A percentile compares a stretch with the other conserved stretches of the same genome.
Evolutionary conservation across 495 filamentous ascomycete genomes (phyloP).

Genomic region (Tetracladium setigerum): DNA sequence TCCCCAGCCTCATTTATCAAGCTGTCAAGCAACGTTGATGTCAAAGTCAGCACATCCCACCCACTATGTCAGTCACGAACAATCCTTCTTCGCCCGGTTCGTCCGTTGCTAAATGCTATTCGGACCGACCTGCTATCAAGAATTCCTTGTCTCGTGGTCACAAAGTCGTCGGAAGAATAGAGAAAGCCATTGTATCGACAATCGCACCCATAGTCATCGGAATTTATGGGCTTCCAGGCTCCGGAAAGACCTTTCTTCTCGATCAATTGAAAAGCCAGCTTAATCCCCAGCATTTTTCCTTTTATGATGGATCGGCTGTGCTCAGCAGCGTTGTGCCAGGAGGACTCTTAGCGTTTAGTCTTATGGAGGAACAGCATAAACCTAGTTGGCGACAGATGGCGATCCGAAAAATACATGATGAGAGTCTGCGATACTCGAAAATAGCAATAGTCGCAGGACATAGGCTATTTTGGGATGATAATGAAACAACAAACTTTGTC

Average conservation of each 20-base stretch:
- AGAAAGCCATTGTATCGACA: no score
- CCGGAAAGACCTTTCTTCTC: conserved; percentile 48
- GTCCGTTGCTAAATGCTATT: no score
- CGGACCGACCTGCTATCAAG: no score
- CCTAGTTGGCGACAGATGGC: conserved; percentile 34
- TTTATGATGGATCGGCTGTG: conserved; percentile 46
- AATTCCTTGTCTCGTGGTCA: no score
- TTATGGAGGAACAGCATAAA: conserved; percentile 33
- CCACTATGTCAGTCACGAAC: no score
- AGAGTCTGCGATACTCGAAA: conserved; percentile 29
- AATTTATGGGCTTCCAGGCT: conserved; percentile 55
- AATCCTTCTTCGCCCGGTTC: no score
- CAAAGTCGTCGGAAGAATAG: no score
- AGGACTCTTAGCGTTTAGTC: conserved; percentile 45
- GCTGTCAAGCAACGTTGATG: no score
- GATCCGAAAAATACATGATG: conserved; percentile 38
- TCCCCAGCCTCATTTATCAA: no score
- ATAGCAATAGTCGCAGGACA: conserved; percentile 51
- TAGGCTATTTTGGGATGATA: conserved; percentile 51
- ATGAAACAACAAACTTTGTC: conserved; percentile 25
- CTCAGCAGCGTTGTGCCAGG: conserved; percentile 40
- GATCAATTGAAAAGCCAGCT: conserved; percentile 34
- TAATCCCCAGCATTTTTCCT: conserved; percentile 31
- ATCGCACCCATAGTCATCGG: conserved; percentile 51
- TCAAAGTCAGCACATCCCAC: no score